A percentile compares a stretch with the other conserved stretches of the same genome.
Evolutionary conservation across 441 rosid genomes (phyloP).

Genomic region (Aleurites moluccanus): DNA sequence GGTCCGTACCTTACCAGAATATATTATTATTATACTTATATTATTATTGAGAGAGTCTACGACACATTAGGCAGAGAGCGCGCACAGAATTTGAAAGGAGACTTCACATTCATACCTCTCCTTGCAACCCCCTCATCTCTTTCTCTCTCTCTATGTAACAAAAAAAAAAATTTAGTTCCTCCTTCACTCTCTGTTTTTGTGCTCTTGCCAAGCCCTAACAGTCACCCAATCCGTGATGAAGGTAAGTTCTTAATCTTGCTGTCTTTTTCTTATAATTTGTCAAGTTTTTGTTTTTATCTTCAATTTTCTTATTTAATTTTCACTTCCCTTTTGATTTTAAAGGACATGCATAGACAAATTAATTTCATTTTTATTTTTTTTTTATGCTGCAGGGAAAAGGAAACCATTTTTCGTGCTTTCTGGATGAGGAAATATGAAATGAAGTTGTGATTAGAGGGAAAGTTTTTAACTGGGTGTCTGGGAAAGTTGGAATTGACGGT

Average conservation of each 20-base stretch:
- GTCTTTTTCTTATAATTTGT: not conserved
- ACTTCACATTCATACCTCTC: not conserved
- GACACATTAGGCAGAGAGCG: not conserved
- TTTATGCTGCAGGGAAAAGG: slow-evolving; percentile 3
- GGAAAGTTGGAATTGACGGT: not conserved
- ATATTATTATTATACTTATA: no score
- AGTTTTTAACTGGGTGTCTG: not conserved
- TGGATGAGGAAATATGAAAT: slow-evolving; percentile 6
- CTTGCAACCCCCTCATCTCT: not conserved
- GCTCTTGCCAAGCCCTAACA: not conserved
- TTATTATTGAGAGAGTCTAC: not conserved
- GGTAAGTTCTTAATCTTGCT: slow-evolving; percentile 1
- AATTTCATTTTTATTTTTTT: not conserved
- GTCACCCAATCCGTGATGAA: not conserved
- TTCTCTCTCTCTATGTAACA: no score
- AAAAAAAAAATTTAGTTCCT: not conserved
- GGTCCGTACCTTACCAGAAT: no score
- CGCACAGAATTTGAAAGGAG: not conserved
- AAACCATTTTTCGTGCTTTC: not conserved
- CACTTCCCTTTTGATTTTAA: not conserved
- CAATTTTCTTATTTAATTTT: not conserved
- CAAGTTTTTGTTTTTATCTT: slow-evolving; percentile 13
- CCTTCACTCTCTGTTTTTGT: not conserved
- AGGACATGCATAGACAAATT: slow-evolving; percentile 2
- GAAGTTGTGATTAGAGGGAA: slow-evolving; percentile 9